phyloP scores from a whole-genome alignment of 2,329 filamentous ascomycete species.

The Podosphaera xanthii region DNA sequence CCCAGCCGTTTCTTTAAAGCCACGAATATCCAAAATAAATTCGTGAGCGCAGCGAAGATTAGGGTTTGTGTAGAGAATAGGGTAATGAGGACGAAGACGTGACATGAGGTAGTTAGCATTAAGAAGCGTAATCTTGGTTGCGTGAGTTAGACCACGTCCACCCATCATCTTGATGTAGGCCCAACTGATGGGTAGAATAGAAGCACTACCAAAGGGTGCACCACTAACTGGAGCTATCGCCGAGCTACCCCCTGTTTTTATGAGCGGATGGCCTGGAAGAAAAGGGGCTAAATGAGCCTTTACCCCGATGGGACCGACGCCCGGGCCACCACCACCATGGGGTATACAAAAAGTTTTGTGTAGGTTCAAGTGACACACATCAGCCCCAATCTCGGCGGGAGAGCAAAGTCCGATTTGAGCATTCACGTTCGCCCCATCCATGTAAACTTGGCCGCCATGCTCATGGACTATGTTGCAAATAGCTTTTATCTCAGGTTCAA shows the following conservation, averaged over 20 bases:
- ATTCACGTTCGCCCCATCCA: conserved; percentile 98
- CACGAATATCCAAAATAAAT: conserved; percentile 78
- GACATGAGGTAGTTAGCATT: conserved; percentile 95
- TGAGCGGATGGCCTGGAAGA: conserved; percentile 45
- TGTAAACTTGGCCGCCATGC: conserved; percentile 84
- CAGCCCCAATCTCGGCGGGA: conserved; percentile 82
- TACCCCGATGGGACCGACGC: conserved; percentile 83
- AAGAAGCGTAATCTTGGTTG: conserved; percentile 77
- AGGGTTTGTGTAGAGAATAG: conserved; percentile 81
- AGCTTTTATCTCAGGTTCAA: conserved; percentile 71
- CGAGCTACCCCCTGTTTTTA: conserved; percentile 29
- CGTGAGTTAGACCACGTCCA: conserved; percentile 51
- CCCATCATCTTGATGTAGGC: conserved; percentile 92
- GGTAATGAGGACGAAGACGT: conserved; percentile 65
- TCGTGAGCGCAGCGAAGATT: conserved; percentile 83
- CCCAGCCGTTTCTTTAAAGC: conserved; percentile 62
- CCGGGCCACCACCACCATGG: conserved; percentile 81
- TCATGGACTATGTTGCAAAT: conserved; percentile 70
- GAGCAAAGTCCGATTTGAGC: conserved; percentile 91
- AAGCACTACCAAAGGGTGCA: conserved; percentile 68
- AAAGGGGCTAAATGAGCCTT: conserved; percentile 56
- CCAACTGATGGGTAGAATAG: conserved; percentile 86
- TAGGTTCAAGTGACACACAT: conserved; percentile 90
- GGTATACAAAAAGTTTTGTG: conserved; percentile 99
- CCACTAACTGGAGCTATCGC: conserved; percentile 54